Evolutionary conservation across 768 basidiomycete genomes (phyloP).

Genomic region (Phlebiopsis flavidoalba): DNA sequence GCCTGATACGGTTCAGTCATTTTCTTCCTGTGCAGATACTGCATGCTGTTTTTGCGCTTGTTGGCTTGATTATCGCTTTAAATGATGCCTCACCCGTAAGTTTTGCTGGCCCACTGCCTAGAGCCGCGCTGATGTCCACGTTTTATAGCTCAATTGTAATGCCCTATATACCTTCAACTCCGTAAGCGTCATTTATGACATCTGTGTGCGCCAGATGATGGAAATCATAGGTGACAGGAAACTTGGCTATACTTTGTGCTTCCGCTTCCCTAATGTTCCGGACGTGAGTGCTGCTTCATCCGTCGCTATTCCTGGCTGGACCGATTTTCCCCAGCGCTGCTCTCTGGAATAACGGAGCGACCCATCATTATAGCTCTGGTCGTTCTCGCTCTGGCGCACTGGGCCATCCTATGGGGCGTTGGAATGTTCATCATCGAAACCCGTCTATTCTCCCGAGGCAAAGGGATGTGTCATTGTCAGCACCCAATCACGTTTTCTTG

Average conservation of each 20-base stretch:
- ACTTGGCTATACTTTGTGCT: constrained; percentile 59
- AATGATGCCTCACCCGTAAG: constrained; percentile 43
- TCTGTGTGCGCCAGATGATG: not conserved
- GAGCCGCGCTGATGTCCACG: not conserved
- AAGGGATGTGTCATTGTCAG: constrained; percentile 45
- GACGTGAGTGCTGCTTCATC: constrained; percentile 38
- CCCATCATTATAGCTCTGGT: constrained; percentile 46
- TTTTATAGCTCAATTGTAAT: constrained; percentile 53
- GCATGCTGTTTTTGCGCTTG: constrained; percentile 60
- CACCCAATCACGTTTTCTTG: constrained; percentile 51
- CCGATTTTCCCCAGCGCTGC: constrained; percentile 44
- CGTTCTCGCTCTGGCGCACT: constrained; percentile 55
- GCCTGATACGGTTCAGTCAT: constrained; percentile 36
- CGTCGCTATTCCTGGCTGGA: not conserved
- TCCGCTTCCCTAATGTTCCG: constrained; percentile 68
- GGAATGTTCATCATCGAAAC: constrained; percentile 66
- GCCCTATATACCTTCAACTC: constrained; percentile 68
- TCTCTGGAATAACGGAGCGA: constrained; percentile 59
- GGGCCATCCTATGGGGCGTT: constrained; percentile 59
- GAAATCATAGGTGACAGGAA: constrained; percentile 48
- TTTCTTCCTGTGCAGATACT: constrained; percentile 69
- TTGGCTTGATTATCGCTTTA: constrained; percentile 53
- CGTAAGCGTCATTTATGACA: constrained; percentile 28
- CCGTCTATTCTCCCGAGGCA: constrained; percentile 38
- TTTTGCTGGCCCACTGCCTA: not conserved